Conservation (phyloP, 2,329 filamentous ascomycete species). For the Neonectria magnoliae region DNA sequence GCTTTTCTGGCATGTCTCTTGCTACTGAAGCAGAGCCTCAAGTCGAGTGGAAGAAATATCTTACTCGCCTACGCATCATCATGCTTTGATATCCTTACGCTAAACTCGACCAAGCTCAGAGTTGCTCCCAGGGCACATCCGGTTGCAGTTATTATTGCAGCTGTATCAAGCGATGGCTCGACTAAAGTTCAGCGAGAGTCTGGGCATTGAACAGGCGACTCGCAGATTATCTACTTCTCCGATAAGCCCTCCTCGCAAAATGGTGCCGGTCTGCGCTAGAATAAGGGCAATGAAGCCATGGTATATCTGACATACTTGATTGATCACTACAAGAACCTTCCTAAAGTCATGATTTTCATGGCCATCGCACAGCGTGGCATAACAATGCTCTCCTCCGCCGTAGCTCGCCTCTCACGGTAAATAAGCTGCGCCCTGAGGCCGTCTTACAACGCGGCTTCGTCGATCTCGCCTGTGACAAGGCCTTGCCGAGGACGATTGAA, state of each 20-base stretch:
- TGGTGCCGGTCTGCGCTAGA: neutral
- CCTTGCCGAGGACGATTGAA: neutral
- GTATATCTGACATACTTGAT: slow-evolving; percentile 14
- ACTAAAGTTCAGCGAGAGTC: neutral
- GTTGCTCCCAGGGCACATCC: neutral
- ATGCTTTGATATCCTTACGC: slow-evolving; percentile 6
- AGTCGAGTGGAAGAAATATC: neutral
- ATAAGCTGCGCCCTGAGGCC: slow-evolving; percentile 8
- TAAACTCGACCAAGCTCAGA: neutral
- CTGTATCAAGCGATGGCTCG: slow-evolving; percentile 9
- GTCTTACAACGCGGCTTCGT: slow-evolving; percentile 10
- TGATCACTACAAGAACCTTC: slow-evolving; percentile 4
- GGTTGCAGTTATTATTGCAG: slow-evolving; percentile 3
- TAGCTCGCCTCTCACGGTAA: slow-evolving; percentile 13
- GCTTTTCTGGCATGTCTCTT: neutral
- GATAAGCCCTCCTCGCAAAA: neutral
- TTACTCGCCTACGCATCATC: slow-evolving; percentile 12
- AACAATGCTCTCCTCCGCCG: slow-evolving; percentile 16
- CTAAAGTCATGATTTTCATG: slow-evolving; percentile 16
- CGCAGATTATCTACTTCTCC: slow-evolving; percentile 7
- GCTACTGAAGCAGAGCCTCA: neutral
- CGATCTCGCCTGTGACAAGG: slow-evolving; percentile 10
- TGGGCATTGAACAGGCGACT: slow-evolving; percentile 8
- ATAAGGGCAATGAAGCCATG: slow-evolving; percentile 20
- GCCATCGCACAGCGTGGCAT: slow-evolving; percentile 16